phyloP scores from a whole-genome alignment of 768 basidiomycete genomes.

The Leucocoprinus sp. region DNA sequence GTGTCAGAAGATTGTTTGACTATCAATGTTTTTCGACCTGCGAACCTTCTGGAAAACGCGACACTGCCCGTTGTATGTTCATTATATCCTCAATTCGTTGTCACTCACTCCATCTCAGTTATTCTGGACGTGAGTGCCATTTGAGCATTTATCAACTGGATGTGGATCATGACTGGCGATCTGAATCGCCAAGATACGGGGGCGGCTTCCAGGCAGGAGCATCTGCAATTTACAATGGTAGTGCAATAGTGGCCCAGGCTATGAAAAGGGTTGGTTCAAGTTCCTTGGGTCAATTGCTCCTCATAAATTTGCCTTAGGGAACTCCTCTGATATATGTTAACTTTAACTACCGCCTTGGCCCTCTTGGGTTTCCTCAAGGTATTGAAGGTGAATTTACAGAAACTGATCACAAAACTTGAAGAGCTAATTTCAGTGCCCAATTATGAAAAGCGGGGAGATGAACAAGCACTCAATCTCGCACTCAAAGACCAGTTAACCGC shows the following conservation, averaged over 20 bases:
- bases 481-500: constrained; percentile 38
- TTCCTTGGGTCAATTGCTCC: not conserved
- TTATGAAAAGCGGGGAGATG: too few relatives aligned
- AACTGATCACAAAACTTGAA: constrained; percentile 12
- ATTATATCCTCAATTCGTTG: not conserved
- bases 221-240: constrained; percentile 24
- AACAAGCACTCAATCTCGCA: constrained; percentile 41
- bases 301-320: not conserved
- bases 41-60: constrained; percentile 20
- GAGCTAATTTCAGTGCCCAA: constrained; percentile 26
- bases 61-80: constrained; percentile 32
- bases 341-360: too few relatives aligned
- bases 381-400: not conserved
- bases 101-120: constrained; percentile 16
- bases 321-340: too few relatives aligned
- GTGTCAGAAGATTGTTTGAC: constrained; percentile 55
- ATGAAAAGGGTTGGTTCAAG: constrained; percentile 21
- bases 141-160: not conserved
- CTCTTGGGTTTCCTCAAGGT: too few relatives aligned
- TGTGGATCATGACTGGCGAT: not conserved
- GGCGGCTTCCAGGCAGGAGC: constrained; percentile 25
- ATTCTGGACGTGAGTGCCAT: constrained; percentile 29
- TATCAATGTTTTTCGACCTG: constrained; percentile 48
- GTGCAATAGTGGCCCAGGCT: constrained; percentile 27
- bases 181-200: constrained; percentile 20